A percentile compares a stretch with the other conserved stretches of the same genome.
These are phyloP conservation scores for Stachybotrys chlorohalonatus DNA, from an alignment of 2,329 filamentous ascomycete genomes.

Conservation along the genomic window DNA sequence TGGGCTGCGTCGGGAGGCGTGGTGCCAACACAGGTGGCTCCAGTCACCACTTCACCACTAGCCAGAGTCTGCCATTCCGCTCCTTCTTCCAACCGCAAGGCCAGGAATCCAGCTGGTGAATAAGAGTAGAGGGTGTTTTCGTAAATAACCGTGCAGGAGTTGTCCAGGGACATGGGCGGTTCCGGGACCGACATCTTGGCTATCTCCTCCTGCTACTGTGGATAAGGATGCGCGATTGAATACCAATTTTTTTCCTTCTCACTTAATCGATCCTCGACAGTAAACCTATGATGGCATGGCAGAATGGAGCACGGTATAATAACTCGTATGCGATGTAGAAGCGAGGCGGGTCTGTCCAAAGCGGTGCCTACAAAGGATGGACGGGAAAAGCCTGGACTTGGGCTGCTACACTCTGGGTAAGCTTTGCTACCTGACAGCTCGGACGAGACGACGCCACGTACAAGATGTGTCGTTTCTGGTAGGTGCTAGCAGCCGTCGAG, in stretches of 20 bases:
- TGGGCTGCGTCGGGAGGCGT: conserved; percentile 47
- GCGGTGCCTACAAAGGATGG: not conserved
- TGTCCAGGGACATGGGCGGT: conserved; percentile 60
- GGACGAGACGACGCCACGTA: not conserved
- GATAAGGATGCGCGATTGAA: not conserved
- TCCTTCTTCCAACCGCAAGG: conserved; percentile 57
- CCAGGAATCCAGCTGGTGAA: conserved; percentile 65
- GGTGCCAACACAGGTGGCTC: conserved; percentile 68
- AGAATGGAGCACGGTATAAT: not conserved
- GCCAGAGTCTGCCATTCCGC: conserved; percentile 61
- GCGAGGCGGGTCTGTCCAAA: not conserved
- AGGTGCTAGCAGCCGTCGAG: not conserved
- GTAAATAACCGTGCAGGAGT: conserved; percentile 74
- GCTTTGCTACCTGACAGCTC: not conserved
- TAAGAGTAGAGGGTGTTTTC: conserved; percentile 80
- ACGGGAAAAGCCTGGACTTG: not conserved
- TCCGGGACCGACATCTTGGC: conserved; percentile 60
- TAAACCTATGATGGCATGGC: not conserved
- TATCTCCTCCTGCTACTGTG: conserved; percentile 2
- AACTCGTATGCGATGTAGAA: not conserved
- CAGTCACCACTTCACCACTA: conserved; percentile 61
- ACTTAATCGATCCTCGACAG: not conserved
- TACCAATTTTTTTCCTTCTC: not conserved
- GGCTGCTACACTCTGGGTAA: not conserved
- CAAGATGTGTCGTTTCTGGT: not conserved